Evolutionary conservation across 495 filamentous ascomycete species (phyloP).

Genomic region (Glonium stellatum): DNA sequence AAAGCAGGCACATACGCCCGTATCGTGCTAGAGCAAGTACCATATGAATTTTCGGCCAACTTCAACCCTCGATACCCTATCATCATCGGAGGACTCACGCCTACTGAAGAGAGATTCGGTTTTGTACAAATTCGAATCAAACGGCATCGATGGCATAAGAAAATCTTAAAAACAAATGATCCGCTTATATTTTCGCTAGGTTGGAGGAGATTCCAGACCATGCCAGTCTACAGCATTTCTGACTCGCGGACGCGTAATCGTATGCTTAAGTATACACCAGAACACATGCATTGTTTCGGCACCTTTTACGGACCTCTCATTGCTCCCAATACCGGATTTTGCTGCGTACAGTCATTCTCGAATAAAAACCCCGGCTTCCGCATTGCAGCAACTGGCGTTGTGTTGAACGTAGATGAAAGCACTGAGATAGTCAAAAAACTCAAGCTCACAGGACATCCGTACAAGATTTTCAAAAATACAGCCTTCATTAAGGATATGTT

Average conservation of each 20-base stretch:
- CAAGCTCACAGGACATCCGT: conserved; percentile 83
- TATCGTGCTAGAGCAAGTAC: conserved; percentile 78
- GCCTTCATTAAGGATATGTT: conserved; percentile 99
- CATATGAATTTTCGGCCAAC: conserved; percentile 81
- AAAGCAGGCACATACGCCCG: conserved; percentile 91
- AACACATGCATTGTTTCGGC: conserved; percentile 97
- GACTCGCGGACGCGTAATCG: conserved; percentile 88
- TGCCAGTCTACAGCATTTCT: conserved; percentile 90
- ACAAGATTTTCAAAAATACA: conserved; percentile 99
- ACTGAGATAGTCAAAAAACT: conserved; percentile 98
- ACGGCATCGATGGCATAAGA: conserved; percentile 97
- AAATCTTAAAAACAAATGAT: conserved; percentile 95
- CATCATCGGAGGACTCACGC: conserved; percentile 78
- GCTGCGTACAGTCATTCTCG: conserved; percentile 84
- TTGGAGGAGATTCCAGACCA: conserved; percentile 90
- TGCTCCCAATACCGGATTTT: conserved; percentile 92
- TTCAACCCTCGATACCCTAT: conserved; percentile 83
- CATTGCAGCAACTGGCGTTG: conserved; percentile 86
- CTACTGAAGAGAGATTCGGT: conserved; percentile 91
- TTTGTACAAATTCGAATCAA: conserved; percentile 95
- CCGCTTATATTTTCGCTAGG: conserved; percentile 94
- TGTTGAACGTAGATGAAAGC: conserved; percentile 84
- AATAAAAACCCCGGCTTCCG: conserved; percentile 86
- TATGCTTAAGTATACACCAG: conserved; percentile 95
- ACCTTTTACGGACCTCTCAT: conserved; percentile 93